phyloP scores from a whole-genome alignment of 805 yeast species.

The Kodamaea neixiangensis region DNA sequence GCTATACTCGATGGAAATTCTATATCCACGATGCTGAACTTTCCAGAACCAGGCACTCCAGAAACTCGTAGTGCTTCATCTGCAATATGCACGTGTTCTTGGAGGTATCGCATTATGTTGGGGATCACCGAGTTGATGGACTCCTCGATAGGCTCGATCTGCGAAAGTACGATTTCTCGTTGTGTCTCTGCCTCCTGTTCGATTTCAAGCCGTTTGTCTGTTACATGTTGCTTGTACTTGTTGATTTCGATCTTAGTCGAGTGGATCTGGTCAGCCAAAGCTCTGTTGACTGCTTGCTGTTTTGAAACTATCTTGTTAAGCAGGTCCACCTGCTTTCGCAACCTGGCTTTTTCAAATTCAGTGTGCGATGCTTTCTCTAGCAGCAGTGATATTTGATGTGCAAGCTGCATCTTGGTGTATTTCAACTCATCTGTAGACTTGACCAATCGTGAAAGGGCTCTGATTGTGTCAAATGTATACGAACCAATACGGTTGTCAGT shows the following conservation, averaged over 20 bases:
- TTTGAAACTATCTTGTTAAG: constrained; percentile 6
- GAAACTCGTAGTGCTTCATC: background rate
- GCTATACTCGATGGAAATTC: constrained; percentile 36
- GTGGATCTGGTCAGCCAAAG: constrained; percentile 6
- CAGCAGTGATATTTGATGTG: constrained; percentile 10
- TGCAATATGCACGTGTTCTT: constrained; percentile 13
- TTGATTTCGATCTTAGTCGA: constrained; percentile 24
- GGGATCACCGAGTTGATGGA: constrained; percentile 25
- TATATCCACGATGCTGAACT: constrained; percentile 32
- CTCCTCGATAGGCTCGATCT: constrained; percentile 30
- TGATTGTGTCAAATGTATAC: constrained; percentile 32
- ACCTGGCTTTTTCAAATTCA: background rate
- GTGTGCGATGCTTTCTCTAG: background rate
- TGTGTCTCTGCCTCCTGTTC: constrained; percentile 20
- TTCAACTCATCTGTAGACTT: constrained; percentile 32
- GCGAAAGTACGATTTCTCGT: constrained; percentile 27
- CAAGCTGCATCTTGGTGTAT: constrained; percentile 26
- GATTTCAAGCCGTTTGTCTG: constrained; percentile 19
- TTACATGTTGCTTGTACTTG: constrained; percentile 16
- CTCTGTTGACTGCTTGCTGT: constrained; percentile 27
- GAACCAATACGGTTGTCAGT: constrained; percentile 14
- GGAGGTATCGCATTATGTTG: constrained; percentile 3
- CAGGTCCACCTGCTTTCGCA: background rate
- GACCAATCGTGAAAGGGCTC: constrained; percentile 27
- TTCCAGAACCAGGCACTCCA: constrained; percentile 18